These are phyloP conservation scores for Groenewaldozyma auringiensis DNA, from an alignment of 1,139 yeast genomes.

Conservation along the genomic window DNA sequence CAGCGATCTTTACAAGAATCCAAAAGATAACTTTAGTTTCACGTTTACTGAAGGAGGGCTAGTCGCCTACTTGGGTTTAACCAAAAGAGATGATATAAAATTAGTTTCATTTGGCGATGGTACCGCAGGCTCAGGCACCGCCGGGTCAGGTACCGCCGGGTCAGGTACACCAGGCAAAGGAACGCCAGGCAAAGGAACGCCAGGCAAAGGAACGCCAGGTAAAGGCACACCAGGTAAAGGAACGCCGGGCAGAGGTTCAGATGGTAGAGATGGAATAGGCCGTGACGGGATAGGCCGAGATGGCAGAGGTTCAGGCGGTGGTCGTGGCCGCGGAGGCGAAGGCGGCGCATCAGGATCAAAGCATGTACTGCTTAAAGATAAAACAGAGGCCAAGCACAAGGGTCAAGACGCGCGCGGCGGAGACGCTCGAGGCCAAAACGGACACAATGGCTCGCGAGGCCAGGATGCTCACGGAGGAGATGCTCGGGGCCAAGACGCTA, in stretches of 20 bases:
- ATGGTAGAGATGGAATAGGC: neutral
- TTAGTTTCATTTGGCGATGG: neutral
- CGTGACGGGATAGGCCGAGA: neutral
- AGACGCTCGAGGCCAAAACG: neutral
- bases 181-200: neutral
- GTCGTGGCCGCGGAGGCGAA: neutral
- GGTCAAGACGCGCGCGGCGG: neutral
- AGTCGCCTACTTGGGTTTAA: too few relatives aligned
- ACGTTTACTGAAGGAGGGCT: too few relatives aligned
- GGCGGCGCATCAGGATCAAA: neutral
- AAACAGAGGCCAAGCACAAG: neutral
- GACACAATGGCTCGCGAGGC: neutral
- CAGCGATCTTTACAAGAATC: too few relatives aligned
- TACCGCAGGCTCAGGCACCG: neutral
- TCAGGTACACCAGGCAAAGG: neutral
- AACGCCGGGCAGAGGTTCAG: neutral
- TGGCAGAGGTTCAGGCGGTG: neutral
- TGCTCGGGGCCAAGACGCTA: neutral
- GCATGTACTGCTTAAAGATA: neutral
- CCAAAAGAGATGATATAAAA: neutral
- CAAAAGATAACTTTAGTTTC: too few relatives aligned
- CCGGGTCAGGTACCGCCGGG: neutral
- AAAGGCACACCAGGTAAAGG: neutral
- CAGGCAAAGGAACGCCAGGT: neutral
- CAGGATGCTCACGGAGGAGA: neutral